These are phyloP conservation scores for Ogataea trehaloabstinens DNA, from an alignment of 805 yeast species.

Conservation along the genomic window DNA sequence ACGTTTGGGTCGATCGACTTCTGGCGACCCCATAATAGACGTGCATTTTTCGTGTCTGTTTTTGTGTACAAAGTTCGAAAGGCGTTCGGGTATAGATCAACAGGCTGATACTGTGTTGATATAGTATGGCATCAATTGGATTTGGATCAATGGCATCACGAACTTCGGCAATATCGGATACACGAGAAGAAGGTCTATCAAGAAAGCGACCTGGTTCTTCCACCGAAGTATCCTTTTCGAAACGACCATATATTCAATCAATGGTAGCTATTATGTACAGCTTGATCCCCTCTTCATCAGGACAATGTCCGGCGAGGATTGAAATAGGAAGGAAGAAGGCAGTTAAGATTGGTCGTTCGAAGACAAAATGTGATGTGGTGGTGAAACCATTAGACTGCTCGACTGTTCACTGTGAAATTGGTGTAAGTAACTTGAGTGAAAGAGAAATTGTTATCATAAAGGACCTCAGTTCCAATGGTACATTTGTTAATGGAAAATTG, in stretches of 20 bases:
- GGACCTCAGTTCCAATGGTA: slow-evolving; percentile 65
- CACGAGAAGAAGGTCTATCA: no score
- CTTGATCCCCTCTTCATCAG: slow-evolving; percentile 11
- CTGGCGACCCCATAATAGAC: no score
- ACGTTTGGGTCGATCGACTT: no score
- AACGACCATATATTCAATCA: neutral
- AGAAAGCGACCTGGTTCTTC: slow-evolving; percentile 16
- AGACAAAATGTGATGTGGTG: slow-evolving; percentile 49
- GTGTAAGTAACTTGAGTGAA: slow-evolving; percentile 38
- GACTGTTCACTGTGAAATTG: slow-evolving; percentile 58
- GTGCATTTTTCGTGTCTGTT: no score
- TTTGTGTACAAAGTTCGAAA: no score
- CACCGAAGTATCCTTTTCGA: slow-evolving; percentile 5
- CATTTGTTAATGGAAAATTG: slow-evolving; percentile 57
- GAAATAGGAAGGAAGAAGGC: slow-evolving; percentile 13
- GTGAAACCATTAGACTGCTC: slow-evolving; percentile 53
- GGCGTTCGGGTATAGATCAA: no score
- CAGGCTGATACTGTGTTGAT: no score
- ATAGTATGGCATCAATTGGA: no score
- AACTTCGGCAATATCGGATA: no score
- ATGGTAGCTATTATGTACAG: slow-evolving; percentile 14
- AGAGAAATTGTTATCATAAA: slow-evolving; percentile 44
- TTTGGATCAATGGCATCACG: no score
- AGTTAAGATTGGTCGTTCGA: slow-evolving; percentile 28
- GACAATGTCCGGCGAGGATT: slow-evolving; percentile 9